A percentile compares a stretch with the other conserved stretches of the same genome.
Evolutionary conservation across 2,329 filamentous ascomycete species (phyloP).

Genomic region (Dothiorella sarmentorum): DNA sequence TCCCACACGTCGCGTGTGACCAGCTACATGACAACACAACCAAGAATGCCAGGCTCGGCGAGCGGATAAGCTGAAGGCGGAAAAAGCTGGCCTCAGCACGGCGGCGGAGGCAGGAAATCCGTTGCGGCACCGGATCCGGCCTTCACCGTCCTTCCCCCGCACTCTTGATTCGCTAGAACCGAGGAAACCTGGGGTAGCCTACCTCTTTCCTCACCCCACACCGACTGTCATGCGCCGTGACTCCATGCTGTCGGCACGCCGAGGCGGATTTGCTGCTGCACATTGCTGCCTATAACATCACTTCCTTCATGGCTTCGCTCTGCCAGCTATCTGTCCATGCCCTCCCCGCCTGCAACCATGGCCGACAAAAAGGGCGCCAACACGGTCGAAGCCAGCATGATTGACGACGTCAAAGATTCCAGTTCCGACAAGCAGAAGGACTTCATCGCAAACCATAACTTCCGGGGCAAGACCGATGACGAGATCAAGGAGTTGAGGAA

Average conservation of each 20-base stretch:
- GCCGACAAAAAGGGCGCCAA: background rate
- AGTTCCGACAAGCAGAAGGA: background rate
- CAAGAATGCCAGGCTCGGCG: background rate
- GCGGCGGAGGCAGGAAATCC: background rate
- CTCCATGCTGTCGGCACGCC: background rate
- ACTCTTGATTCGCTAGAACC: background rate
- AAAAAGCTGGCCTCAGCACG: background rate
- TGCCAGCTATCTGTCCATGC: too few species aligned
- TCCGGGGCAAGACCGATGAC: background rate
- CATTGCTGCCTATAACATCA: background rate
- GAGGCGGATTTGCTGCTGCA: background rate
- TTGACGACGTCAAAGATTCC: constrained; percentile 1
- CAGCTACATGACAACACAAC: background rate
- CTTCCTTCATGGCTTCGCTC: background rate
- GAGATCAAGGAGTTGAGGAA: constrained; percentile 21
- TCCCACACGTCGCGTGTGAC: background rate
- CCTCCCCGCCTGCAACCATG: background rate
- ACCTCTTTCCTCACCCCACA: background rate
- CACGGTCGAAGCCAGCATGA: constrained; percentile 4
- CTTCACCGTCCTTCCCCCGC: constrained; percentile 5
- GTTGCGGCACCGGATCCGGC: background rate
- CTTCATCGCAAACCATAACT: background rate
- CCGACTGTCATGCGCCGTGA: background rate
- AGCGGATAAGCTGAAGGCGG: background rate
- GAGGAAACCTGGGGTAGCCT: constrained; percentile 10